These are phyloP conservation scores for Strobilomyces confusus DNA, from an alignment of 768 basidiomycete species.

Conservation along the genomic window DNA sequence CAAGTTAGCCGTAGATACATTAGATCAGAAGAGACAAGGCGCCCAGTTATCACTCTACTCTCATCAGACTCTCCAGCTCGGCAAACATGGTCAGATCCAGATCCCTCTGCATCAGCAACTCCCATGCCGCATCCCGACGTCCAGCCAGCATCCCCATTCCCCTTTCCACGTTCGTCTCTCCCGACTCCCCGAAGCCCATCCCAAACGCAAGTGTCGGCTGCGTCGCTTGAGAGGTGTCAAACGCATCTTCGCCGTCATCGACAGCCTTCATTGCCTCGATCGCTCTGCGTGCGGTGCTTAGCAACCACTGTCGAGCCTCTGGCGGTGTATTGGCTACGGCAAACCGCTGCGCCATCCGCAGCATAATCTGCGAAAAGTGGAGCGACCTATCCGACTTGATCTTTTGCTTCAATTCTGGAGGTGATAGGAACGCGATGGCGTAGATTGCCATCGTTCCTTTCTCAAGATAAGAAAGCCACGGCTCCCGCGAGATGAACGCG, in stretches of 20 bases:
- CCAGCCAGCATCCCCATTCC: constrained; percentile 75
- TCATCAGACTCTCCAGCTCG: constrained; percentile 75
- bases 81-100: constrained; percentile 71
- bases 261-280: constrained; percentile 76
- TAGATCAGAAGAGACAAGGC: constrained; percentile 6
- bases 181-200: constrained; percentile 79
- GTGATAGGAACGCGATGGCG: constrained; percentile 78
- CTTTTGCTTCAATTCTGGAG: constrained; percentile 66
- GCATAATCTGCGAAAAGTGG: constrained; percentile 66
- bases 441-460: constrained; percentile 80
- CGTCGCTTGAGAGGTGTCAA: constrained; percentile 59
- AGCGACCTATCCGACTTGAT: constrained; percentile 64
- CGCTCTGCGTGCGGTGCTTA: constrained; percentile 57
- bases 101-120: constrained; percentile 66
- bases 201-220: constrained; percentile 70
- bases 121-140: constrained; percentile 67
- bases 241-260: constrained; percentile 71
- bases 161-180: constrained; percentile 59
- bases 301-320: constrained; percentile 51
- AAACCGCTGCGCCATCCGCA: constrained; percentile 67
- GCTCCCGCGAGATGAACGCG: constrained; percentile 54
- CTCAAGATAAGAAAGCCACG: constrained; percentile 77
- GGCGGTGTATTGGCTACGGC: constrained; percentile 41
- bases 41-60: constrained; percentile 49
- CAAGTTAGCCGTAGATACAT: constrained; percentile 5